phyloP scores from a whole-genome alignment of 2,329 filamentous ascomycete genomes.

The Fusarium denticulatum region DNA sequence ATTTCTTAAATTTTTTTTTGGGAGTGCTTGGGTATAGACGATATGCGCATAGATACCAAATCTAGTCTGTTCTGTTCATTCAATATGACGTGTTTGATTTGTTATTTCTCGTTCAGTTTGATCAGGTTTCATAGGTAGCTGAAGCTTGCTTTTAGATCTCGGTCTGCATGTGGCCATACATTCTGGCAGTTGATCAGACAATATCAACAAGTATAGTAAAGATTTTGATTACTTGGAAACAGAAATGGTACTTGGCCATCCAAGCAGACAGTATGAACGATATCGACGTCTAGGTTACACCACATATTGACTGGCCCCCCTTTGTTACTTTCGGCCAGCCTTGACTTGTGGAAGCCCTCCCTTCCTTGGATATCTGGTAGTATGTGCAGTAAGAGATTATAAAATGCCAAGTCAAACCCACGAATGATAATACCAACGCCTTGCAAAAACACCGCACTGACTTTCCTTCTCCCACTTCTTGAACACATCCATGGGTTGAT shows the following conservation, averaged over 20 bases:
- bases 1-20: background rate
- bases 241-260: slow-evolving; percentile 5
- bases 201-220: background rate
- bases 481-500: background rate
- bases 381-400: background rate
- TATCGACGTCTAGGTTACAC: slow-evolving; percentile 1
- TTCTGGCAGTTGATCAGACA: background rate
- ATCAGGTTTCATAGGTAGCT: background rate
- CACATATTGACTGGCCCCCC: background rate
- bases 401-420: slow-evolving; percentile 6
- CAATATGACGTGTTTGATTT: background rate
- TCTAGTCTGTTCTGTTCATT: slow-evolving; percentile 27
- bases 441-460: background rate
- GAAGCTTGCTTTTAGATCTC: background rate
- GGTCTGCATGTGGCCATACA: background rate
- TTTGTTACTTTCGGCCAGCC: background rate
- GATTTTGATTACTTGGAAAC: background rate
- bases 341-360: background rate
- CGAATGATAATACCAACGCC: slow-evolving; percentile 30
- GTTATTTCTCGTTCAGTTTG: background rate
- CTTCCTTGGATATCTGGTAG: slow-evolving; percentile 15
- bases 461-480: background rate
- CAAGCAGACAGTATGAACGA: background rate
- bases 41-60: slow-evolving; percentile 46
- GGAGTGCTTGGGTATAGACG: slow-evolving; percentile 42